Base-by-base conservation (phyloP, 148 eudicot genomes). In the Rhododendron henanense region DNA sequence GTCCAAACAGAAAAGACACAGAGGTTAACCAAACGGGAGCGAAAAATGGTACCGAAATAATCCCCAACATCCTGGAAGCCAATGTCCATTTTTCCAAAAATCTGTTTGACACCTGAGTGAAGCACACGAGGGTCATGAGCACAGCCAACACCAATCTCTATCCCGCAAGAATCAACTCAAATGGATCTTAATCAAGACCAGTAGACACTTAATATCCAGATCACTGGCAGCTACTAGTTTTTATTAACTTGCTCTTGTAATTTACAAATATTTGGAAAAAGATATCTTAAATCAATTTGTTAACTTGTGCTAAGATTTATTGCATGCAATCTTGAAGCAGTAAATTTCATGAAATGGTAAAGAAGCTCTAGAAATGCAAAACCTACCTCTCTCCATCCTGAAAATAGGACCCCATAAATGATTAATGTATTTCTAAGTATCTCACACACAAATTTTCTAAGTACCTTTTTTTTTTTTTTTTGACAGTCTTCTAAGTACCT, bases 51-150 rank as follows among this genome's bases (percentile, higher is more conserved):
- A 94, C 95, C 97, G 79, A 94, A 92, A 88, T 90, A 93, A 88
- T 94, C 95, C 11, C 90, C 88, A 63, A 94, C 65, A 18, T 94
- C 97, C 79, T 90, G 88, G 78, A 88, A 84, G 80, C 91, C 91
- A 82, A 93, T 87, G 79, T 93, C 94, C 89, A 93, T 78, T 53
- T 83, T 88, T 87, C 75, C 90, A 81, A 93, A 92, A 59, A 92
- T 47, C 76, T 84, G 59, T 85, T 85, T 90, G 11, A 89, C 94
- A 82, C 97, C 97, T 94, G 92, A 83, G 85, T 53, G 51, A 86
- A 69, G 77, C 50, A 84, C 39, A 37, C 85, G 78, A 84, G 51
- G 47, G 79, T 85, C 31, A 76, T n/a, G 44, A 78, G 18, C 37
- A 59, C 55, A 25, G 41, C 63, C 35, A 84, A 45, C 33, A 33